phyloP scores from a whole-genome alignment of 495 filamentous ascomycete species.

The Polyplosphaeria fusca region DNA sequence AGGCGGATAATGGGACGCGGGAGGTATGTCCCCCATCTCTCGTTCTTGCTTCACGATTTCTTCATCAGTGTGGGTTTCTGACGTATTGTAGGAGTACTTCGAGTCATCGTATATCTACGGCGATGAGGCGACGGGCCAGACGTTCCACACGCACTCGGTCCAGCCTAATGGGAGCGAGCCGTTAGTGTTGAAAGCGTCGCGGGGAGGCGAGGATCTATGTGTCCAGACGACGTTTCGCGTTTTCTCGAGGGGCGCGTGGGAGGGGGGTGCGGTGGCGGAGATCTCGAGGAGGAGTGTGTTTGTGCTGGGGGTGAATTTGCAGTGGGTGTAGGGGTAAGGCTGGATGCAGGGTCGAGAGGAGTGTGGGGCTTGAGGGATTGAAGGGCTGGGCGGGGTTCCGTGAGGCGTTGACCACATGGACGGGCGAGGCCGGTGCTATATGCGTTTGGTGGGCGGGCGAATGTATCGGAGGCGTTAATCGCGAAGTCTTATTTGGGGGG shows the following conservation, averaged over 20 bases:
- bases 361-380: no score
- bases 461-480: no score
- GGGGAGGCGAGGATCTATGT: neutral
- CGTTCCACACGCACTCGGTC: neutral
- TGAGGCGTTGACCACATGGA: no score
- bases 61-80: no score
- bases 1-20: neutral
- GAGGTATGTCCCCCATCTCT: neutral
- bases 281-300: neutral
- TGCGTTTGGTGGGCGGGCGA: no score
- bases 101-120: constrained; percentile 3
- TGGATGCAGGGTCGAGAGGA: no score
- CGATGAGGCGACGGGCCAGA: neutral
- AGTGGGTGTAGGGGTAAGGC: no score
- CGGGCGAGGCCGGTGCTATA: no score
- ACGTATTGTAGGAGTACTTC: neutral
- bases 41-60: neutral
- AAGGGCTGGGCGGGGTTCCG: no score
- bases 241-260: neutral
- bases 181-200: neutral
- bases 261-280: neutral
- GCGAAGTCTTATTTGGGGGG: no score
- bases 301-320: neutral
- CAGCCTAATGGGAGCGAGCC: neutral
- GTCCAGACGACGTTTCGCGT: neutral